Conservation (phyloP, 2,329 filamentous ascomycete genomes). For the Fusarium veterinarium region DNA sequence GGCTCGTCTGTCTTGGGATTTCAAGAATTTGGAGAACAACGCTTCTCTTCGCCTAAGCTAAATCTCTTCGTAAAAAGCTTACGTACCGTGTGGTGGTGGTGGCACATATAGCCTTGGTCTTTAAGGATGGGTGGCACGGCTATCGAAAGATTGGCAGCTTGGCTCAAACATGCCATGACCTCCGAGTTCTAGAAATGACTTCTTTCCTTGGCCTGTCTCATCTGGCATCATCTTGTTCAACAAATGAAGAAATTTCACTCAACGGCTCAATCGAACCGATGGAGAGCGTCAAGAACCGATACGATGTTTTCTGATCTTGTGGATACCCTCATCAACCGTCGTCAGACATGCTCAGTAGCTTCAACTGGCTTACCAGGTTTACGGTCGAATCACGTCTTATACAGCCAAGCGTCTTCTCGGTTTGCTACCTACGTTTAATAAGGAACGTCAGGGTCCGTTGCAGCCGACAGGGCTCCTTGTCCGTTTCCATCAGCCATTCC, state of each 20-base stretch:
- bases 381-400: constrained; percentile 13
- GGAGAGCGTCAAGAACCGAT: constrained; percentile 29
- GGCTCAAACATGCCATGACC: neutral
- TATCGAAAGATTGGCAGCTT: neutral
- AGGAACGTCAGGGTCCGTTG: constrained; percentile 31
- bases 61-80: neutral
- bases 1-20: neutral
- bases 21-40: neutral
- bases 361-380: neutral
- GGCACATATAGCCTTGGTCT: neutral
- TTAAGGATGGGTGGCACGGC: neutral
- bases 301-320: constrained; percentile 16
- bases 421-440: constrained; percentile 18
- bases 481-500: constrained; percentile 18
- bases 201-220: neutral
- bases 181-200: neutral
- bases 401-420: constrained; percentile 28
- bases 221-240: neutral
- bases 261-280: constrained; percentile 17
- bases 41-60: neutral
- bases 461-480: constrained; percentile 23
- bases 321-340: constrained; percentile 31
- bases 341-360: constrained; percentile 19
- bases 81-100: neutral
- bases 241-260: constrained; percentile 19